These are phyloP conservation scores for Aspergillus asperescens DNA, from an alignment of 495 filamentous ascomycete species.

Conservation along the genomic window DNA sequence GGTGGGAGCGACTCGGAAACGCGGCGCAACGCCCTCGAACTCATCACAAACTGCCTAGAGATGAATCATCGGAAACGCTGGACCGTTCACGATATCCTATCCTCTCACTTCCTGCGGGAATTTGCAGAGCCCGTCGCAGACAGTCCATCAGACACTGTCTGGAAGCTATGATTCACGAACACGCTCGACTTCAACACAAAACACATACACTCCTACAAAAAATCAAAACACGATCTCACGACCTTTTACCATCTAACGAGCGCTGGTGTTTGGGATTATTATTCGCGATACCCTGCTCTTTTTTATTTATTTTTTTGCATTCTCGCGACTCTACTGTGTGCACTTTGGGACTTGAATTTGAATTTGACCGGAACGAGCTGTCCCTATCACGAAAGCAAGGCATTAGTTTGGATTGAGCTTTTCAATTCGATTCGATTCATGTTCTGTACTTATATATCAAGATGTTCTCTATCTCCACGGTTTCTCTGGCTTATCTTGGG, in stretches of 20 bases:
- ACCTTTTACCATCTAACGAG: slow-evolving; percentile 13
- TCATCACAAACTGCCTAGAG: slow-evolving; percentile 49
- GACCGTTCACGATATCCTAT: slow-evolving; percentile 50
- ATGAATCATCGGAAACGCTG: slow-evolving; percentile 48
- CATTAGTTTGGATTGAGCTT: neutral
- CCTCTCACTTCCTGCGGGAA: slow-evolving; percentile 51
- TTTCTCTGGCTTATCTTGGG: too few relatives aligned
- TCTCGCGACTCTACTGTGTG: neutral
- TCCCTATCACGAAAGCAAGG: neutral
- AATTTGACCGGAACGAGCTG: too few relatives aligned
- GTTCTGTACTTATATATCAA: slow-evolving; percentile 5
- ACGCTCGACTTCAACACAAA: neutral
- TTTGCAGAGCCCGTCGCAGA: slow-evolving; percentile 27
- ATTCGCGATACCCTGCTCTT: slow-evolving; percentile 25
- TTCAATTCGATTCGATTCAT: neutral
- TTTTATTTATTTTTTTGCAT: slow-evolving; percentile 8
- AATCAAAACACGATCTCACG: slow-evolving; percentile 5
- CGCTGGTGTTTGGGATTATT: slow-evolving; percentile 22
- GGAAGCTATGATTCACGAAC: slow-evolving; percentile 31
- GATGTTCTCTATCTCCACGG: neutral
- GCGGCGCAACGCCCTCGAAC: slow-evolving; percentile 40
- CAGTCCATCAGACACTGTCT: slow-evolving; percentile 26
- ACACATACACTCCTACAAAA: neutral
- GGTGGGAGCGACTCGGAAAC: slow-evolving; percentile 19
- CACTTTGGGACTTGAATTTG: neutral